A percentile compares a stretch with the other conserved stretches of the same genome.
Evolutionary conservation across 2,329 filamentous ascomycete genomes (phyloP).

Genomic region (Aspergillus uvarum): DNA sequence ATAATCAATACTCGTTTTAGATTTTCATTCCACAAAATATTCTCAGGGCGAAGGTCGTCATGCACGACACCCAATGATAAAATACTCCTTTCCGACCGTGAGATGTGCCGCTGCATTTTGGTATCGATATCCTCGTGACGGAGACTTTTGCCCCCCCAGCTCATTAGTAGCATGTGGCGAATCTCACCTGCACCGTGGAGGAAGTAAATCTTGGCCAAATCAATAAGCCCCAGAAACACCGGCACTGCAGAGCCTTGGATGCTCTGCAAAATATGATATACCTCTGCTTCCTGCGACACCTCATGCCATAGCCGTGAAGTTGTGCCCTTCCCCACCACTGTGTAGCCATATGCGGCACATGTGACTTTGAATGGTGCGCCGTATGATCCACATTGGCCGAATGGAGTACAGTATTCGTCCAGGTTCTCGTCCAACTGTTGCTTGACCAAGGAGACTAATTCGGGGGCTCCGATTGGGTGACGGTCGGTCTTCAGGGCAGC

Average conservation of each 20-base stretch:
- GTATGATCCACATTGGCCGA: constrained; percentile 25
- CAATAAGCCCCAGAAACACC: constrained; percentile 25
- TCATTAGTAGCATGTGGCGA: background rate
- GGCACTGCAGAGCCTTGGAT: no score
- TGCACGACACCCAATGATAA: background rate
- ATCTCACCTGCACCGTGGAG: constrained; percentile 24
- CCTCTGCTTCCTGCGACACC: constrained; percentile 27
- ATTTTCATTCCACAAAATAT: background rate
- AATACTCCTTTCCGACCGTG: background rate
- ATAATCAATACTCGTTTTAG: background rate
- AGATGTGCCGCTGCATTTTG: background rate
- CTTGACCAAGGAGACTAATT: constrained; percentile 23
- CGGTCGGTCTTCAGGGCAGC: background rate
- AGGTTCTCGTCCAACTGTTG: constrained; percentile 30
- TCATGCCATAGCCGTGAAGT: constrained; percentile 26
- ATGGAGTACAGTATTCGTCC: constrained; percentile 23
- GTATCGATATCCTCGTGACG: background rate
- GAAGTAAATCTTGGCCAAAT: constrained; percentile 28
- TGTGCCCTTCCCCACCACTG: constrained; percentile 33
- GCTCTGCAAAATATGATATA: constrained; percentile 1
- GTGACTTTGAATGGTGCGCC: constrained; percentile 32
- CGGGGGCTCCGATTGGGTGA: constrained; percentile 17
- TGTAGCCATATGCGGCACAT: constrained; percentile 26
- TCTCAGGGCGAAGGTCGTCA: background rate
- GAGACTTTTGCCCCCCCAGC: background rate